A percentile compares a stretch with the other conserved stretches of the same genome.
Evolutionary conservation across 306 rosid species (phyloP).

Genomic region (Datisca glomerata): DNA sequence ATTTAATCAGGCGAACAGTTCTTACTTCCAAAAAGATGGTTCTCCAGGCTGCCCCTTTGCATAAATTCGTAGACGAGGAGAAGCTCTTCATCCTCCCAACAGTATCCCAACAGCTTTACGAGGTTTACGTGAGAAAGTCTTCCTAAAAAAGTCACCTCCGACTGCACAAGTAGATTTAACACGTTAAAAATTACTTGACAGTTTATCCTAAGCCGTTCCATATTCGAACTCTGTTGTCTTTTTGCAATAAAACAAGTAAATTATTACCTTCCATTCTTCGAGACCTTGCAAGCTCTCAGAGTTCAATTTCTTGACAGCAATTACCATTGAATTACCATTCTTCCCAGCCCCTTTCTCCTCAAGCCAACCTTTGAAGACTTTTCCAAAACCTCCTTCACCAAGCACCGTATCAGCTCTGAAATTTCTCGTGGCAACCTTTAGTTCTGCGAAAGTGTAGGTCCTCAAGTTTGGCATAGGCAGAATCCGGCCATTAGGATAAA

Average conservation of each 20-base stretch:
- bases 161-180: too few species aligned
- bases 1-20: too few species aligned
- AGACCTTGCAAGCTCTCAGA: slow-evolving; percentile 82
- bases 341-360: slow-evolving; percentile 49
- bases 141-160: slow-evolving; percentile 82
- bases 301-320: slow-evolving; percentile 88
- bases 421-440: slow-evolving; percentile 67
- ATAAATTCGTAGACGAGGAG: slow-evolving; percentile 83
- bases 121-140: slow-evolving; percentile 85
- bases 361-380: slow-evolving; percentile 83
- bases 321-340: slow-evolving; percentile 37
- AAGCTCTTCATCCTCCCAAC: slow-evolving; percentile 70
- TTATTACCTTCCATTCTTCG: slow-evolving; percentile 86
- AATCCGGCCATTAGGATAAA: slow-evolving; percentile 50
- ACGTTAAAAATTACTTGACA: too few species aligned
- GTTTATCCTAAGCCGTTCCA: too few species aligned
- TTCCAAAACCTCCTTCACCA: slow-evolving; percentile 96
- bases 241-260: too few species aligned
- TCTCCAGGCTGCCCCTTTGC: slow-evolving; percentile 89
- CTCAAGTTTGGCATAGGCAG: slow-evolving; percentile 59
- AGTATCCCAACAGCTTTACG: slow-evolving; percentile 78
- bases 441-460: slow-evolving; percentile 54
- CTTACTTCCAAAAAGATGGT: slow-evolving; percentile 96
- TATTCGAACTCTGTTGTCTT: too few species aligned
- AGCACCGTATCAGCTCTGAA: slow-evolving; percentile 68